Conservation (phyloP, 2,329 filamentous ascomycete species). For the Aspergillus neoniger region DNA sequence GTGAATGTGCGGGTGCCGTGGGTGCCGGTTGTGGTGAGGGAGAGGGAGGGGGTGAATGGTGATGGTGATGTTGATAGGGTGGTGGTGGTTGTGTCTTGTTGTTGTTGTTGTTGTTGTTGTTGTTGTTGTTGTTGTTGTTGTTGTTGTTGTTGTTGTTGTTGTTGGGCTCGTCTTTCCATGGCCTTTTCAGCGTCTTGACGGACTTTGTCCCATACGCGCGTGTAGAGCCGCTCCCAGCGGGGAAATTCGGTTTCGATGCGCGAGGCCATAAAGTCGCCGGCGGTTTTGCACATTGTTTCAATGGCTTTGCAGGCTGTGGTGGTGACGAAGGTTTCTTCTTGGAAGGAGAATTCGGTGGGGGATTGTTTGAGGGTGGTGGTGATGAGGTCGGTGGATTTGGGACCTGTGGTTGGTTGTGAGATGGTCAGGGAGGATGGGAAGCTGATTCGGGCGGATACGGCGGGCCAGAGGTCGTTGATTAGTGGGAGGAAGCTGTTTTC, state of each 20-base stretch:
- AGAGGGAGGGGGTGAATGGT: conserved; percentile 23
- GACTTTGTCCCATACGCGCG: conserved; percentile 40
- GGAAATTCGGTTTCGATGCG: conserved; percentile 71
- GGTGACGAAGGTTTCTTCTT: conserved; percentile 55
- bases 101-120: conserved; percentile 16
- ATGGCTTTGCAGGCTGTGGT: conserved; percentile 71
- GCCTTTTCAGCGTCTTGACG: conserved; percentile 39
- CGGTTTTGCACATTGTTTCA: conserved; percentile 66
- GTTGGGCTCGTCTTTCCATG: conserved; percentile 34
- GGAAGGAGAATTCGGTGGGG: conserved; percentile 28
- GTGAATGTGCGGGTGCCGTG: conserved; percentile 38
- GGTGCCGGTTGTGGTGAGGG: conserved; percentile 20
- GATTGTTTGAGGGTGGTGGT: conserved; percentile 47
- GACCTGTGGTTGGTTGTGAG: conserved; percentile 36
- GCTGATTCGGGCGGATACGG: conserved; percentile 54
- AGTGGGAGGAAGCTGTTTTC: conserved; percentile 85
- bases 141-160: conserved; percentile 25
- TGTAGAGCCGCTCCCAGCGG: conserved; percentile 46
- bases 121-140: conserved; percentile 22
- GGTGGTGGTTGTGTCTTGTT: neutral
- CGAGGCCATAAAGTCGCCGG: conserved; percentile 77
- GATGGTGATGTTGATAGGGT: conserved; percentile 10
- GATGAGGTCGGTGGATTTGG: conserved; percentile 16
- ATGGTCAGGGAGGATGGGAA: conserved; percentile 55
- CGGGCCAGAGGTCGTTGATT: conserved; percentile 88